Evolutionary conservation across 2,329 filamentous ascomycete genomes (phyloP).

Genomic region (Endothia cerciana): DNA sequence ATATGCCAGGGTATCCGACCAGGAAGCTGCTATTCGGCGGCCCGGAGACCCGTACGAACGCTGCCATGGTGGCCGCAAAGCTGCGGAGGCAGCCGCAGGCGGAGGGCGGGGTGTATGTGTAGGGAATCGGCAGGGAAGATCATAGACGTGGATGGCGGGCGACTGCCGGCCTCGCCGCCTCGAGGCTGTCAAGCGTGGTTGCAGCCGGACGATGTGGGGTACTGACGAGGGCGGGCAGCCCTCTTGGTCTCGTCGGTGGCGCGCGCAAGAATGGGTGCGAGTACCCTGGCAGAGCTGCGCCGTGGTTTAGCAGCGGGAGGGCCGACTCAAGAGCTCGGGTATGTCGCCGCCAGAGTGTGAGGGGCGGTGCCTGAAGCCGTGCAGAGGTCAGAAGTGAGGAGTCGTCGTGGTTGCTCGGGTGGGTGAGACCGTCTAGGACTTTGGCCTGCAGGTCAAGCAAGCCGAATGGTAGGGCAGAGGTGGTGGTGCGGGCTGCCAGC

Average conservation of each 20-base stretch:
- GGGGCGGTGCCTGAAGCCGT: conserved; percentile 6
- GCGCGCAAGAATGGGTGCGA: conserved; percentile 16
- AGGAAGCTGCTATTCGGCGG: conserved; percentile 96
- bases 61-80: conserved; percentile 57
- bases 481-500: conserved; percentile 1
- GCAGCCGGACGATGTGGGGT: conserved; percentile 29
- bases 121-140: conserved; percentile 34
- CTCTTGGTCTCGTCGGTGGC: conserved; percentile 9
- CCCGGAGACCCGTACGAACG: conserved; percentile 93
- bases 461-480: not conserved
- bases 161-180: conserved; percentile 33
- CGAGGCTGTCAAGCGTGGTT: conserved; percentile 30
- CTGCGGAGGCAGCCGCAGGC: conserved; percentile 17
- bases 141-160: conserved; percentile 33
- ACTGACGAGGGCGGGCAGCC: conserved; percentile 10
- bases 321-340: not conserved
- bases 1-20: conserved; percentile 97
- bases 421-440: conserved; percentile 16
- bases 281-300: conserved; percentile 11
- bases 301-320: not conserved
- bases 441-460: conserved; percentile 19
- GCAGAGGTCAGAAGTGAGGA: conserved; percentile 22
- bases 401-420: conserved; percentile 17
- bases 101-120: conserved; percentile 13
- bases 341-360: not conserved